Evolutionary conservation across 805 yeast genomes (phyloP).

Genomic region (Teunomyces atbi): DNA sequence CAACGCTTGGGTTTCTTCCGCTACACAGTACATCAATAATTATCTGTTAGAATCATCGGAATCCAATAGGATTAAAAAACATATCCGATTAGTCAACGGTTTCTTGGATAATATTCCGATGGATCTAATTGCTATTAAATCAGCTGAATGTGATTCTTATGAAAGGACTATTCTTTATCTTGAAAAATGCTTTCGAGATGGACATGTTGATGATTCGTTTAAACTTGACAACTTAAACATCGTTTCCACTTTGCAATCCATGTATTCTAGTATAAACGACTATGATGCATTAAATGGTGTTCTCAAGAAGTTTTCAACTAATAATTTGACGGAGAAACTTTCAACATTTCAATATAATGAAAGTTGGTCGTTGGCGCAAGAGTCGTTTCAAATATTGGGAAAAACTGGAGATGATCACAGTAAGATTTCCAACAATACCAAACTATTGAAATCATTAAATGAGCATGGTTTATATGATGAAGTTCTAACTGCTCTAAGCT

Average conservation of each 20-base stretch:
- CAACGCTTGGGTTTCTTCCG: constrained; percentile 65
- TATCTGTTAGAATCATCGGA: constrained; percentile 16
- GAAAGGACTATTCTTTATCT: constrained; percentile 84
- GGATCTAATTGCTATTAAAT: constrained; percentile 68
- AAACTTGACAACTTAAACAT: constrained; percentile 36
- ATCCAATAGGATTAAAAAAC: constrained; percentile 24
- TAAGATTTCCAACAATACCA: constrained; percentile 43
- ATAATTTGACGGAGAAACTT: constrained; percentile 70
- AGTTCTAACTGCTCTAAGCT: constrained; percentile 50
- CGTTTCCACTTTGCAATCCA: constrained; percentile 59
- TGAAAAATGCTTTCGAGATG: constrained; percentile 67
- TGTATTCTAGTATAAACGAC: constrained; percentile 87
- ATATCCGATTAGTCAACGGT: constrained; percentile 32
- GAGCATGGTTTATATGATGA: constrained; percentile 76
- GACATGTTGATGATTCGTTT: constrained; percentile 19
- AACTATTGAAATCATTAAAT: constrained; percentile 66
- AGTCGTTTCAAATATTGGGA: constrained; percentile 72
- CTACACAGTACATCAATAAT: constrained; percentile 32
- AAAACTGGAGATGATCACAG: constrained; percentile 25
- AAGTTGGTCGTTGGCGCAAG: constrained; percentile 84
- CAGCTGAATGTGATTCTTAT: constrained; percentile 79
- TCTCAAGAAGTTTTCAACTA: constrained; percentile 66
- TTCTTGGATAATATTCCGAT: constrained; percentile 62
- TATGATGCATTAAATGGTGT: constrained; percentile 88
- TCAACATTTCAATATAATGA: constrained; percentile 80